Evolutionary conservation across 495 filamentous ascomycete species (phyloP), one percentile per base, ranked within the genome.

Genomic region (Hypoxylon lienhwacheense): DNA sequence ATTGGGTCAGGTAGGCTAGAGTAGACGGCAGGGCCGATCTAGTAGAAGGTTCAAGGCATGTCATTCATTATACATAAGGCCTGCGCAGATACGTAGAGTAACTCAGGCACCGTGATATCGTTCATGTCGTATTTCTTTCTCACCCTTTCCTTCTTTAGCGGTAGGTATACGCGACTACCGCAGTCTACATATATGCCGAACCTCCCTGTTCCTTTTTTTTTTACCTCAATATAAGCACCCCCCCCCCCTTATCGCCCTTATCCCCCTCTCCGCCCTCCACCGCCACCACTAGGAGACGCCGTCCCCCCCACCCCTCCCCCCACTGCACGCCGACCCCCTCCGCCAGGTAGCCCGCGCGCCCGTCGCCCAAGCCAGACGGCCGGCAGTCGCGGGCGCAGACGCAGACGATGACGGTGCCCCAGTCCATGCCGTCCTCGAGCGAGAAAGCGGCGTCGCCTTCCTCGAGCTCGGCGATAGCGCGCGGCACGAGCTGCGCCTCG

Each of bases 261-360:
- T 28, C 41, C 54, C 36, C 57, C 42, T 20, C 37, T 55, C 36
- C 57, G 46, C 22, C 37, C 33, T 12, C 53, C 59, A 39, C 45
- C 42, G 7, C 42, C 53, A 12, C 50, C 37, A 0, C 42, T 35
- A 36, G 50, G 43, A 7, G 53, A 73, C 58, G 75, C 64, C 69
- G 95, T 89, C 76, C 97, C 93, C 93, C 92, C n/a, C n/a, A n/a
- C n/a, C n/a, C 64, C 69, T 95, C 89, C 76, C 97, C 93, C 93
- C 92, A 98, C 74, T 97, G 93, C 65, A 97, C 93, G 5, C 93
- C 92, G 14, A 81, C 85, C 92, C 95, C 97, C 72, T 98, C 93
- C 73, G 97, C 95, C 31, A 90, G 59, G 73, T 90, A 97, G 0
- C 82, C 88, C 15, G 79, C 74, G 25, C 72, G 67, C 0, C 72